These are phyloP conservation scores for Fomitopsis pulvina DNA, from an alignment of 768 basidiomycete species.

Conservation along the genomic window DNA sequence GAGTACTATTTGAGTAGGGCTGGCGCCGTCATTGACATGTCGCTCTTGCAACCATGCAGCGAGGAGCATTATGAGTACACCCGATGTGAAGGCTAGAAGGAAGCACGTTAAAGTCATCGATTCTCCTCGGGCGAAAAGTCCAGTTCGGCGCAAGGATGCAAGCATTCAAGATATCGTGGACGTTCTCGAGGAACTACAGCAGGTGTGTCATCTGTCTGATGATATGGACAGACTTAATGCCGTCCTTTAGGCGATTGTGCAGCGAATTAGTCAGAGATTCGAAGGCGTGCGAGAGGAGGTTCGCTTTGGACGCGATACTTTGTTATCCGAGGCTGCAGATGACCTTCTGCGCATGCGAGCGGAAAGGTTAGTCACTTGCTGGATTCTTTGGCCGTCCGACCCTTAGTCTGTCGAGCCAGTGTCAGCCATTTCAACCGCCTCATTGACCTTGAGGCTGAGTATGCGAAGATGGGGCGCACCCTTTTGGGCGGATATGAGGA, in stretches of 20 bases:
- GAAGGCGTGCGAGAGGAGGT: slow-evolving; percentile 40
- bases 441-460: slow-evolving; percentile 50
- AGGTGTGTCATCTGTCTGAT: slow-evolving; percentile 24
- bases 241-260: slow-evolving; percentile 36
- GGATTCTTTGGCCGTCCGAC: neutral
- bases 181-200: slow-evolving; percentile 45
- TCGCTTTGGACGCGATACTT: slow-evolving; percentile 35
- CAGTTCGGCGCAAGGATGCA: neutral
- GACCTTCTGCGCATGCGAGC: slow-evolving; percentile 38
- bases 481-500: slow-evolving; percentile 37
- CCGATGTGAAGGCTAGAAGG: neutral
- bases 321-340: slow-evolving; percentile 39
- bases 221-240: neutral
- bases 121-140: neutral
- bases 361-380: slow-evolving; percentile 31
- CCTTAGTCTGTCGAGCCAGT: slow-evolving; percentile 25
- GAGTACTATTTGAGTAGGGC: too few species aligned
- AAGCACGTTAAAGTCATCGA: neutral
- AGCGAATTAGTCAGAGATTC: slow-evolving; percentile 42
- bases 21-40: too few species aligned
- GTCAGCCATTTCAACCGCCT: slow-evolving; percentile 45
- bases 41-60: neutral
- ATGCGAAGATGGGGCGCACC: slow-evolving; percentile 35
- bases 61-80: neutral
- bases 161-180: slow-evolving; percentile 32